A percentile compares a stretch with the other conserved stretches of the same genome.
Evolutionary conservation across 345 rosid genomes (phyloP).

Genomic region (Orychophragmus violaceus): DNA sequence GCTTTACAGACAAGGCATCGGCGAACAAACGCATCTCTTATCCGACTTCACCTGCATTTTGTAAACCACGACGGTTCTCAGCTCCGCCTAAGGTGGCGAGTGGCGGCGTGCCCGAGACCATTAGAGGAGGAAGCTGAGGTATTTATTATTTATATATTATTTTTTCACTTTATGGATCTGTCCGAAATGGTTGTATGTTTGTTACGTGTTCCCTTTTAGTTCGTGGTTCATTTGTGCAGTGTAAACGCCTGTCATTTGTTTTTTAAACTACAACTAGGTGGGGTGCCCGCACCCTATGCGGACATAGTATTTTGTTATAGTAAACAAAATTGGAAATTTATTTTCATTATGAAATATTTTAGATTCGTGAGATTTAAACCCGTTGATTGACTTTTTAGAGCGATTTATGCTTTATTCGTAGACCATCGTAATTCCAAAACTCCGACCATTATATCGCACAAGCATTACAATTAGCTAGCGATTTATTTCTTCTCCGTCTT

Average conservation of each 20-base stretch:
- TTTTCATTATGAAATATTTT: too few relatives aligned
- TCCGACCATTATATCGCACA: too few relatives aligned
- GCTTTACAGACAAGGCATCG: constrained; percentile 47
- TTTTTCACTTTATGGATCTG: constrained; percentile 16
- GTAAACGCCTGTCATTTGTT: constrained; percentile 29
- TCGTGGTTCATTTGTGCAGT: constrained; percentile 36
- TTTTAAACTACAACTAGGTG: neutral
- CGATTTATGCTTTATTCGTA: too few relatives aligned
- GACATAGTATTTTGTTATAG: too few relatives aligned
- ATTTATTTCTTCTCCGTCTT: too few relatives aligned
- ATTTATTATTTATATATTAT: neutral
- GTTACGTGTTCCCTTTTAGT: neutral
- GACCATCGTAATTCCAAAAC: too few relatives aligned
- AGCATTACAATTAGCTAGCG: too few relatives aligned
- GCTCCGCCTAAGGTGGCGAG: constrained; percentile 71
- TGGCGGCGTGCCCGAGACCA: constrained; percentile 33
- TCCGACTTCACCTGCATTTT: constrained; percentile 62
- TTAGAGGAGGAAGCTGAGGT: constrained; percentile 38
- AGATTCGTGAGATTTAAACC: too few relatives aligned
- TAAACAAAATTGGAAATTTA: too few relatives aligned
- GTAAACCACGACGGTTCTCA: constrained; percentile 57
- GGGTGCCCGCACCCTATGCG: too few relatives aligned
- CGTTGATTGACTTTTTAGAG: too few relatives aligned
- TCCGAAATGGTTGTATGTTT: constrained; percentile 13
- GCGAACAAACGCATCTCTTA: constrained; percentile 79